Evolutionary conservation across 805 yeast genomes (phyloP), one percentile per base, ranked within the genome.

Genomic region (Wickerhamomyces chaumierensis): DNA sequence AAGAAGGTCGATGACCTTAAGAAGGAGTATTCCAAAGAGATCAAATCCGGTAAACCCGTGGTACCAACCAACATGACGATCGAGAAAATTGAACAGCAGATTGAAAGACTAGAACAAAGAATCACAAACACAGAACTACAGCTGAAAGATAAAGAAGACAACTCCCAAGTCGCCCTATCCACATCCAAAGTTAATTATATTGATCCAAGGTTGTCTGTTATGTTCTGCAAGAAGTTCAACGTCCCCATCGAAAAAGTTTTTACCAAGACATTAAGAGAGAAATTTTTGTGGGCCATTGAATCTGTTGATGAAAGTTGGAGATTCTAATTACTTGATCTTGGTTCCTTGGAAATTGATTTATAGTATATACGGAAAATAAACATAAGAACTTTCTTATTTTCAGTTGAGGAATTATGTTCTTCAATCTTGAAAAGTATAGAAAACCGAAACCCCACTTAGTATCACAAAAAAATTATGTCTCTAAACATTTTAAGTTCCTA

Each of bases 201-300:
- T 43, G 97, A 90, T 59, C 97, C 97, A 19, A 70, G 97, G 47
- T 65, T 90, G 48, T 78, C 94, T 0, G 96, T 86, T 18, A 77
- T 83, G 71, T 90, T 87, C 54, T 73, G 94, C 38, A 88, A 87
- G 59, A 83, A 78, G 60, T 86, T 65, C 55, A 68, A 75, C 39
- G 96, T 90, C 17, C 97, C 97, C 7, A 81, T 90, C 39, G 96
- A 90, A 59, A 88, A 84, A 60, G 66, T 90, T 33, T 87, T 90
- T 50, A 81, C 96, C 12, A 88, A 87, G 62, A 84, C 97, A 0
- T 65, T 90, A 39, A 66, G 96, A 44, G 96, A 88, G 33, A 90
- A 90, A 63, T 90, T 90, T 63, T 78, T 75, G 35, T 90, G 97
- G 97, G 97, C 97, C 23, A 81, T 90, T 38, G 94, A 88, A 58